Conservation (phyloP, 1,139 yeast species). For the Diutina scorzettiae region DNA sequence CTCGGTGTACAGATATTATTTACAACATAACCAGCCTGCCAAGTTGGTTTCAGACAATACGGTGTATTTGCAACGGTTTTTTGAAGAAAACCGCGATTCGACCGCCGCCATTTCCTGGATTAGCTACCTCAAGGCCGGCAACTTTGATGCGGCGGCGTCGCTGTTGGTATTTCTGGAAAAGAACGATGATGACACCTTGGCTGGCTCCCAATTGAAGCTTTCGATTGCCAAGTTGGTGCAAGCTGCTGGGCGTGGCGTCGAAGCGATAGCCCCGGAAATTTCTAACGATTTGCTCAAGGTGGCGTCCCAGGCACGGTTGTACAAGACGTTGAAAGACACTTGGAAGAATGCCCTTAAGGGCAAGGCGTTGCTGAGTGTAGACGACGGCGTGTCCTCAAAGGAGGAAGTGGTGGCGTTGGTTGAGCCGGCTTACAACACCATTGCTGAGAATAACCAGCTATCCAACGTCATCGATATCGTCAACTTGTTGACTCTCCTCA, state of each 20-base stretch:
- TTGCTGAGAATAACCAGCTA: constrained; percentile 30
- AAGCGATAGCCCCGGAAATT: constrained; percentile 10
- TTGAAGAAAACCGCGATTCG: constrained; percentile 31
- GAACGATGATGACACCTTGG: constrained; percentile 25
- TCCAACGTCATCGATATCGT: constrained; percentile 33
- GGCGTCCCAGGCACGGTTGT: constrained; percentile 13
- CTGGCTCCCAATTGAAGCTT: constrained; percentile 43
- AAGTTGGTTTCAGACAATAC: constrained; percentile 41
- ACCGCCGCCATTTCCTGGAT: constrained; percentile 67
- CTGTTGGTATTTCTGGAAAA: constrained; percentile 7
- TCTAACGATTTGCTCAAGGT: constrained; percentile 12
- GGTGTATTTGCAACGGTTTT: constrained; percentile 38
- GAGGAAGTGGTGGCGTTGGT: constrained; percentile 13
- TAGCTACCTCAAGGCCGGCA: constrained; percentile 40
- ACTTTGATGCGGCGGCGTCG: constrained; percentile 34
- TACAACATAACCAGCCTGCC: constrained; percentile 41
- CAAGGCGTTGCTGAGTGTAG: constrained; percentile 9
- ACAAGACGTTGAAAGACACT: constrained; percentile 12
- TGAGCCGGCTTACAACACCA: constrained; percentile 20
- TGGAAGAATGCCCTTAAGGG: constrained; percentile 16
- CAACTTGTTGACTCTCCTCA: constrained; percentile 44
- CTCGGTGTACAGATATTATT: constrained; percentile 48
- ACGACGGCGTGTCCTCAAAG: constrained; percentile 13
- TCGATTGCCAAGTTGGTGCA: constrained; percentile 59
- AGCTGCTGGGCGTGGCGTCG: constrained; percentile 17